These are phyloP conservation scores for Penicillium sp. DNA, from an alignment of 2,329 filamentous ascomycete species.

Conservation along the genomic window DNA sequence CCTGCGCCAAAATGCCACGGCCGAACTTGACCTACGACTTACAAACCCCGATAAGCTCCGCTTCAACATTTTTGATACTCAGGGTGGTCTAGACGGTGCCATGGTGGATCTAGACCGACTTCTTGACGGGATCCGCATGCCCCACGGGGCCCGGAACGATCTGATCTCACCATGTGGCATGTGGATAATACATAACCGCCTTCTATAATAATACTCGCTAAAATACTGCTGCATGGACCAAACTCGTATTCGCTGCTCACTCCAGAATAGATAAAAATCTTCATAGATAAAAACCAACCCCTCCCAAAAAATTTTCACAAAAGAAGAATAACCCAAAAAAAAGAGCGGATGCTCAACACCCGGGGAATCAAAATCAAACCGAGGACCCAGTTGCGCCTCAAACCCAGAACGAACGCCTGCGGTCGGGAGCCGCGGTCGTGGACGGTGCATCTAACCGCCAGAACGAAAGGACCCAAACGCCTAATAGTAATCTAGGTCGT, in stretches of 20 bases:
- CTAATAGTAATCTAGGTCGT: conserved; percentile 18
- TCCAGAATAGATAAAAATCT: not conserved
- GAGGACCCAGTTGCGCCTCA: conserved; percentile 13
- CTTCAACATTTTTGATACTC: not conserved
- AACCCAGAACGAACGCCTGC: conserved; percentile 25
- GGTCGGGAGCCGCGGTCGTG: conserved; percentile 4
- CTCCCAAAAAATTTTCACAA: conserved; percentile 4
- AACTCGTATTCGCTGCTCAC: conserved; percentile 4
- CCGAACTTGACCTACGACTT: not conserved
- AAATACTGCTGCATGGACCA: not conserved
- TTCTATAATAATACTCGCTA: not conserved
- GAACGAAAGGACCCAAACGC: conserved; percentile 23
- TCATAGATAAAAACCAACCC: not conserved
- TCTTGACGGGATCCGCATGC: not conserved
- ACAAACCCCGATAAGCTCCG: not conserved
- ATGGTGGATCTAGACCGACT: conserved; percentile 3
- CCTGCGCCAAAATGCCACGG: conserved; percentile 4
- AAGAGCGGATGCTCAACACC: conserved; percentile 16
- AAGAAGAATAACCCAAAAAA: conserved; percentile 9
- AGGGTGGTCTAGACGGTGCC: not conserved
- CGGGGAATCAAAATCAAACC: conserved; percentile 19
- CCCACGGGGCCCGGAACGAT: not conserved
- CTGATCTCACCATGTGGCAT: conserved; percentile 6
- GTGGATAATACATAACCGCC: not conserved
- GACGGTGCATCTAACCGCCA: not conserved